Evolutionary conservation across 805 yeast species (phyloP), one percentile per base, ranked within the genome.

Genomic region (Cyberlindnera euphorbiae): DNA sequence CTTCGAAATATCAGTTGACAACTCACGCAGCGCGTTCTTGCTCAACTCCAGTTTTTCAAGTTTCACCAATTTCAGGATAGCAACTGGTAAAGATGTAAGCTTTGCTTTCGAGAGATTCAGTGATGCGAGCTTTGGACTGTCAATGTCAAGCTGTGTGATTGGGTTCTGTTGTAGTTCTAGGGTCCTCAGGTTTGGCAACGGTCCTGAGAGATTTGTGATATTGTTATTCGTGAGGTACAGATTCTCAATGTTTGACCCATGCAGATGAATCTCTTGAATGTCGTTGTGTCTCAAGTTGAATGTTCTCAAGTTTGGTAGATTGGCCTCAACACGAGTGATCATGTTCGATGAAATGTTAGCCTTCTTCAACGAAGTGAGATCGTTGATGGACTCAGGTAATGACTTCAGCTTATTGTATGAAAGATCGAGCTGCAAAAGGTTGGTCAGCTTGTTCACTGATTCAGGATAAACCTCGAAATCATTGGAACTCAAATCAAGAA

Each of bases 131-230:
- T 75, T 70, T 9, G 69, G 66, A 56, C 85, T 73, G 13, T 63
- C 56, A 16, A 69, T 57, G 23, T 73, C 75, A 44, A 85, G 69
- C 39, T 74, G 70, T 0, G 96, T 87, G 37, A 88, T 75, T 5
- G 96, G 97, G 56, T 88, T 89, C 53, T 82, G 75, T 53, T 83
- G 88, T 32, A 88, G 65, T 52, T 81, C 83, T 27, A 89, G 66
- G 12, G 81, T 71, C 51, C 82, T 73, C 48, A 89, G 63, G 34
- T 73, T 73, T 22, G 74, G 73, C 50, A 85, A 72, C 31, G 71
- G 63, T 53, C 77, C 81, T 37, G 75, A 73, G 54, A 85, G 82
- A 12, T 74, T 73, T 0, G 94, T 77, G 11, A 88, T 79, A 42
- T 73, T 73, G 55, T 87, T 87, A 55, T 84, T 84, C 3, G 90